phyloP scores from a whole-genome alignment of 306 rosid genomes.

The Cicer arietinum region DNA sequence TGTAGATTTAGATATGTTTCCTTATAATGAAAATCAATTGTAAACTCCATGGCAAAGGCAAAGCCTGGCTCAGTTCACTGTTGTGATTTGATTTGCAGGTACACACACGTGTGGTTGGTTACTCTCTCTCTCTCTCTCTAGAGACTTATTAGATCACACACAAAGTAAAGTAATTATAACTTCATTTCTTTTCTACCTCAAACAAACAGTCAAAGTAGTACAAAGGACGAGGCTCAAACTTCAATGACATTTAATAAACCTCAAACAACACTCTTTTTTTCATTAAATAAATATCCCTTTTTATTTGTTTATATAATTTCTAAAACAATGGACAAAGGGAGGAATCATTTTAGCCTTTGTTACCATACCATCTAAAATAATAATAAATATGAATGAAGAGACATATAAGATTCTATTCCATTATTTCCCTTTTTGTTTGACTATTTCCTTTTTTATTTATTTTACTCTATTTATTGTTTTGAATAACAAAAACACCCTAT shows the following conservation, averaged over 20 bases:
- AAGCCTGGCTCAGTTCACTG: conserved; percentile 22
- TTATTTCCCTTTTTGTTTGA: conserved; percentile 52
- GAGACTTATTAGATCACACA: conserved; percentile 3
- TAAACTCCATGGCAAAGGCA: no score
- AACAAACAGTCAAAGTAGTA: conserved; percentile 42
- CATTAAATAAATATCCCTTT: no score
- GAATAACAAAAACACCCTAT: conserved; percentile 28
- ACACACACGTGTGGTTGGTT: conserved; percentile 50
- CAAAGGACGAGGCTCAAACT: conserved; percentile 50
- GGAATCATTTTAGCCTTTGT: conserved; percentile 49
- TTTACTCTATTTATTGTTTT: conserved; percentile 30
- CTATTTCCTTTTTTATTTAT: conserved; percentile 45
- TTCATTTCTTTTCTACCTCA: neutral
- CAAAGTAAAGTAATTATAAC: neutral
- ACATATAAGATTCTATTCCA: conserved; percentile 55
- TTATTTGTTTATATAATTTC: no score
- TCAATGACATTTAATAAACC: conserved; percentile 9
- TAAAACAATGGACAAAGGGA: conserved; percentile 54
- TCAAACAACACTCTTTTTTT: conserved; percentile 9
- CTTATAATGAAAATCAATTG: no score
- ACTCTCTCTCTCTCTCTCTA: neutral
- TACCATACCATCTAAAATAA: conserved; percentile 28
- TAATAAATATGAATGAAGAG: conserved; percentile 46
- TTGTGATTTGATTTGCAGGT: conserved; percentile 41
- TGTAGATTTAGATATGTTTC: no score